Base-by-base conservation (phyloP, 2,329 filamentous ascomycete species). In the Arthrobotrys iridis region DNA sequence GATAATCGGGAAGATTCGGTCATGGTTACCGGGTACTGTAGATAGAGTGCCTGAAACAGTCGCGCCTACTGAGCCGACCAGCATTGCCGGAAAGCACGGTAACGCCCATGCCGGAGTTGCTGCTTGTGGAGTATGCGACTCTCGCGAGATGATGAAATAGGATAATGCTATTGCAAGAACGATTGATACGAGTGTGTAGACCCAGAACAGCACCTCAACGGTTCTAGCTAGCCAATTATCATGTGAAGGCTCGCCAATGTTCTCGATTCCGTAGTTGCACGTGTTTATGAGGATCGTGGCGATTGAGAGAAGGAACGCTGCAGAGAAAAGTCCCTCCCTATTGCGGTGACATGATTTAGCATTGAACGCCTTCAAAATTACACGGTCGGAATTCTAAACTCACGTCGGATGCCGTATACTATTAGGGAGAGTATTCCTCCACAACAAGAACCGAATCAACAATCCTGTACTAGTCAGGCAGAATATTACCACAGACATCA, bases 341-440 rank as follows among this genome's bases (percentile, higher is more conserved):
- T 46, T 26, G 8, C 6, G 13, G 48, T 3, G 7, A 20, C 5
- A n/a, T 28, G 22, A 13, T 26, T 67, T 46, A 67, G 63, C 37
- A 40, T 48, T n/a, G 13, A 15, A 0, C 1, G 18, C 41, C 11
- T 8, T 6, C 18, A 52, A 24, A n/a, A 43, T 13, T 20, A 11
- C 2, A 52, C 18, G 15, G 24, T 40, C 45, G 28, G 57, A 33
- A 4, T 13, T n/a, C n/a, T 20, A 13, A 45, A 67, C 70, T 11
- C 8, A 74, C 70, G 70, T 74, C 18, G 70, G 70, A 41, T 74
- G 70, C n/a, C 70, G 55, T 5, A 74, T 74, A 55, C 70, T 74
- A 18, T 74, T 74, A 11, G 28, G 52, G 10, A 74, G 50, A 8
- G 70, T 74, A 22, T 66, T 41, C 7, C 26, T 67, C 70, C 70